These are phyloP conservation scores for Phytophthora pini DNA, from an alignment of 352 stramenopile species.

Conservation along the genomic window DNA sequence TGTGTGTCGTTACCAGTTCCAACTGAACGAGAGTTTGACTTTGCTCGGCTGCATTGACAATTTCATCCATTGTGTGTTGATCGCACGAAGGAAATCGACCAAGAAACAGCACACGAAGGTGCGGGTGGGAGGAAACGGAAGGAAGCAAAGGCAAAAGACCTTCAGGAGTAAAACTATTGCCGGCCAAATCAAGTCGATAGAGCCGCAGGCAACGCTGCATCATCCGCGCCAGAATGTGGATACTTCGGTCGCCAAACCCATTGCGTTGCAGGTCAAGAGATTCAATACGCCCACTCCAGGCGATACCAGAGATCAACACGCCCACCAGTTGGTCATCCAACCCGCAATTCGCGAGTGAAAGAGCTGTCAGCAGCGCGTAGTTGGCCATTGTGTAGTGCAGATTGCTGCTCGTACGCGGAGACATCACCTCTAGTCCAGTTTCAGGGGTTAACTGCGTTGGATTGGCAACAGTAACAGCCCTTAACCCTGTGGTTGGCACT, in stretches of 20 bases:
- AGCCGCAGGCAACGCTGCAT: conserved; percentile 42
- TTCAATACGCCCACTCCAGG: conserved; percentile 44
- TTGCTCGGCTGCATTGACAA: conserved; percentile 21
- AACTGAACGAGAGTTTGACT: conserved; percentile 41
- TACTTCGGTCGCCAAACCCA: conserved; percentile 34
- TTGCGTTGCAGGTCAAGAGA: conserved; percentile 49
- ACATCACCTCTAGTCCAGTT: conserved; percentile 33
- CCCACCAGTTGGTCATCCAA: conserved; percentile 41
- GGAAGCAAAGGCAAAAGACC: conserved; percentile 34
- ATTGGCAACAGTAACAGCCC: conserved; percentile 33
- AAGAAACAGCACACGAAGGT: conserved; percentile 38
- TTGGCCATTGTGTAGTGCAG: conserved; percentile 47
- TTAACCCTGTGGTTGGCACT: conserved; percentile 26
- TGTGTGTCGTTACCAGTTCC: conserved; percentile 27
- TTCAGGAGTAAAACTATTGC: conserved; percentile 39
- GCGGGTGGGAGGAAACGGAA: conserved; percentile 19
- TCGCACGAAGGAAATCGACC: conserved; percentile 32
- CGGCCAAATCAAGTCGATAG: conserved; percentile 44
- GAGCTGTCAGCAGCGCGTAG: conserved; percentile 32
- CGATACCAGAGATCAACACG: conserved; percentile 51
- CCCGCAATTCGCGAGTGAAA: conserved; percentile 48
- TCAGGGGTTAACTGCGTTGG: conserved; percentile 33
- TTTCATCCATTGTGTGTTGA: conserved; percentile 9
- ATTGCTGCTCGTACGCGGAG: conserved; percentile 24
- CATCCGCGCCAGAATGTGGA: conserved; percentile 39